Evolutionary conservation across 306 rosid genomes (phyloP), one percentile per base, ranked within the genome.

Genomic region (Hippophae tibetana): DNA sequence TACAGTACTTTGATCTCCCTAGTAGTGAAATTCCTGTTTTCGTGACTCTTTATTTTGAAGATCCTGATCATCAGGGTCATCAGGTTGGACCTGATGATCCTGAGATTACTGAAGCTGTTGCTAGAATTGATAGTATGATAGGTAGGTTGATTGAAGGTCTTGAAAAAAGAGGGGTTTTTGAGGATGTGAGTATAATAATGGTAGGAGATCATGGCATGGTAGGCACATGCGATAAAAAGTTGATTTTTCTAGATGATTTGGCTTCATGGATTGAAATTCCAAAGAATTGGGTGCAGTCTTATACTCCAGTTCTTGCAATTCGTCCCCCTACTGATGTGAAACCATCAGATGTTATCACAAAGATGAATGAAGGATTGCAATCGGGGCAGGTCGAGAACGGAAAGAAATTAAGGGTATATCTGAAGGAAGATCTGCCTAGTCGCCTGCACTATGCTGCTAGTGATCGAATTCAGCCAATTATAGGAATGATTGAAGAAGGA

Each of bases 171-270:
- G 95, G 95, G 18, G 63, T 88, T 42, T 92, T 88, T 63, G 94
- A 93, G 55, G 99, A 93, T 82, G 99, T 93, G 55, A 68, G 14
- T 56, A 47, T 93, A 40, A 86, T 93, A 57, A 69, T 93, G 83
- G 82, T 93, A 4, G 99, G 99, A 53, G 99, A 93, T 77, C 99
- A 93, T 81, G 99, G 99, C 43, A 93, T 93, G 99, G 99, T 93
- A 73, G 95, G 97, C 59, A 88, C 97, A 0, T 93, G 99, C 50
- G 99, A 93, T 69, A 82, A 86, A 47, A 93, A 93, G 70, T 67
- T 93, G 59, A 74, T 88, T 47, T 84, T 78, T 52, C 64, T 93
- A 5, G 88, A 86, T 61, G 97, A 88, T 70, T 67, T 93, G 77
- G 73, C 66, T 54, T 72, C 95, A 45, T 93, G 94, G 97, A 70